These are phyloP conservation scores for Aspergillus homomorphus DNA, from an alignment of 495 filamentous ascomycete species.

Conservation along the genomic window DNA sequence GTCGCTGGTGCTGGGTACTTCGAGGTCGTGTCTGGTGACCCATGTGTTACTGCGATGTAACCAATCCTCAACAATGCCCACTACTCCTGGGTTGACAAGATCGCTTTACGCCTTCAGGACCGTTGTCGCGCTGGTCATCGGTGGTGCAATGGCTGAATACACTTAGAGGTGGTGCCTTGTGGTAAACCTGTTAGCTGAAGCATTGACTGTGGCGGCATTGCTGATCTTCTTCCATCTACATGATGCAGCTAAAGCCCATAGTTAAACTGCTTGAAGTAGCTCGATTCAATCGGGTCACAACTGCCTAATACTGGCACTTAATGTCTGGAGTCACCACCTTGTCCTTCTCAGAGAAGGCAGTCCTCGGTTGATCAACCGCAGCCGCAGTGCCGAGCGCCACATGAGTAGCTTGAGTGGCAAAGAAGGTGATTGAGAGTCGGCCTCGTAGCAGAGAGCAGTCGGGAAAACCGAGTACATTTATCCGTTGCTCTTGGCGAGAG, in stretches of 20 bases:
- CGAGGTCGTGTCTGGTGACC: constrained; percentile 28
- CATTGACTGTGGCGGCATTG: constrained; percentile 41
- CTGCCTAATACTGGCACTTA: too few species aligned
- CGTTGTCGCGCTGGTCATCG: constrained; percentile 52
- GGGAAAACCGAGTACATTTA: too few species aligned
- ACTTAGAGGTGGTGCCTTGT: constrained; percentile 81
- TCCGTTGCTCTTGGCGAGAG: too few species aligned
- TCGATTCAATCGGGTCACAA: too few species aligned
- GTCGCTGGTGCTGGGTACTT: constrained; percentile 65
- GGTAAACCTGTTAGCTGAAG: constrained; percentile 60
- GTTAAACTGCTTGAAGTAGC: too few species aligned
- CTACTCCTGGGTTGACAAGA: constrained; percentile 8
- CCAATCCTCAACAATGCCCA: constrained; percentile 7
- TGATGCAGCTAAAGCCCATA: neutral
- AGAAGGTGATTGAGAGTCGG: too few species aligned
- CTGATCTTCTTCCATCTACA: neutral
- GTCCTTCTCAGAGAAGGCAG: too few species aligned
- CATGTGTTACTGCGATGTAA: constrained; percentile 21
- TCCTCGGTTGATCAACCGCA: too few species aligned
- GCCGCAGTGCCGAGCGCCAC: too few species aligned
- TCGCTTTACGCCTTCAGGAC: constrained; percentile 19
- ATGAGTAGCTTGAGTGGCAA: too few species aligned
- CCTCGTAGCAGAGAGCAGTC: too few species aligned
- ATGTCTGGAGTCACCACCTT: too few species aligned
- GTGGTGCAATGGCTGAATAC: constrained; percentile 38